Evolutionary conservation across 306 rosid genomes (phyloP), one percentile per base, ranked within the genome.

Genomic region (Cucumis melo): DNA sequence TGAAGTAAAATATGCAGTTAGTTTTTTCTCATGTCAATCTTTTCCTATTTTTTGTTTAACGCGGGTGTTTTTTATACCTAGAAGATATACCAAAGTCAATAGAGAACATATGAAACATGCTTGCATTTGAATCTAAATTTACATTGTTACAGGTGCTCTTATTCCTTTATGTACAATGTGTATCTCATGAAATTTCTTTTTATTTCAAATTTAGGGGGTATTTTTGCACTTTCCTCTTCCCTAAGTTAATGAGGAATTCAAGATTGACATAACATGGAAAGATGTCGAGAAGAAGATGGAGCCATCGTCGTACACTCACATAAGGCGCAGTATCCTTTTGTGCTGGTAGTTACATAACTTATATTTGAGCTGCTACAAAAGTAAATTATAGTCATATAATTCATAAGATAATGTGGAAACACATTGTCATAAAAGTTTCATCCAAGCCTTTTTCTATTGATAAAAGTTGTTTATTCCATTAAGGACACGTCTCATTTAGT

Each of bases 281-380:
- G 90, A 90, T 79, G 73, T 44, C 73, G 97, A 93, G 71, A 83
- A 78, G 73, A 87, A 85, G 84, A 63, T 84, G 85, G 97, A 91
- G 80, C 96, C 89, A 8, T 94, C 94, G 23, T 86, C 91, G 66
- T 93, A 88, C 79, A 75, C 71, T 32, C 96, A 87, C 87, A 93
- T 93, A 78, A 87, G 86, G 76, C 93, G 96, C 63, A 91, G 97
- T 93, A 93, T 93, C 97, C 97, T 82, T 34, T 64, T 65, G 57
- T 76, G 20, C 24, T 39, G 10, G 81, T 44, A 59, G 41, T 61
- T 84, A 29, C 3, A 44, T 44, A 44, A 12, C 51, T 10, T 10
- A 44, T 55, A 70, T 51, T 78, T 71, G 78, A 66, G 64, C 75
- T 15, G 59, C 77, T 38, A 54, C 38, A 66, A 15, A 59, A 20